Evolutionary conservation across 176 grass and related monocot species (phyloP), one percentile per base, ranked within the genome.

Genomic region (Puya raimondii): DNA sequence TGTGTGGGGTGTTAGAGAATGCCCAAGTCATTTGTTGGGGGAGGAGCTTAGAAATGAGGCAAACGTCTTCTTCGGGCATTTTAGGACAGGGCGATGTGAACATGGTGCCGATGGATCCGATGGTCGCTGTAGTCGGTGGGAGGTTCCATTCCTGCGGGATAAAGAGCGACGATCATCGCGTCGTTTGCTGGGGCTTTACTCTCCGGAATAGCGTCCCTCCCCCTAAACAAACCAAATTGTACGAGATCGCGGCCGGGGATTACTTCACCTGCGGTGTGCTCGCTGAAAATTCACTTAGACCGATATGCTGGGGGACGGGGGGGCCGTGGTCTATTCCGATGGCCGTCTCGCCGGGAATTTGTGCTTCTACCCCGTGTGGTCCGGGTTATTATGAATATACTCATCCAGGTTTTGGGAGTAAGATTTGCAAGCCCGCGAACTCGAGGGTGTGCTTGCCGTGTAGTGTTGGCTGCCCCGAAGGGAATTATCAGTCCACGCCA

Each of bases 131-230:
- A 0, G 93, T 87, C 0, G 86, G 93, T 33, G 93, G 93, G 2
- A 84, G 93, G 33, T 97, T 97, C 47, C 93, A 97, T 87, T 89
- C 93, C 8, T 97, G 93, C 64, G 93, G 93, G 47, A 97, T 97
- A 67, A 92, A 84, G 71, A 97, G 86, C 71, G 54, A 87, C 72
- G 89, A 97, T 80, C 93, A 84, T 23, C 74, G 77, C 72, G 84
- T 90, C 51, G 82, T 84, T 69, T 97, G 93, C 80, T 97, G 93
- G 93, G 93, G 93, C 10, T 97, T 97, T 74, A 75, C 73, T 1
- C 90, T 97, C 75, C 89, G 80, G 74, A 92, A 97, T 63, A 90
- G 86, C 9, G 81, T 91, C 0, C 64, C 80, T 0, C 81, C 89
- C 61, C 93, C 93, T 5, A 90, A 76, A 64, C 82, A 84, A 49